Evolutionary conservation across 1,284 basidiomycete species (phyloP), one percentile per base, ranked within the genome.

Genomic region (Pseudozyma thailandica): DNA sequence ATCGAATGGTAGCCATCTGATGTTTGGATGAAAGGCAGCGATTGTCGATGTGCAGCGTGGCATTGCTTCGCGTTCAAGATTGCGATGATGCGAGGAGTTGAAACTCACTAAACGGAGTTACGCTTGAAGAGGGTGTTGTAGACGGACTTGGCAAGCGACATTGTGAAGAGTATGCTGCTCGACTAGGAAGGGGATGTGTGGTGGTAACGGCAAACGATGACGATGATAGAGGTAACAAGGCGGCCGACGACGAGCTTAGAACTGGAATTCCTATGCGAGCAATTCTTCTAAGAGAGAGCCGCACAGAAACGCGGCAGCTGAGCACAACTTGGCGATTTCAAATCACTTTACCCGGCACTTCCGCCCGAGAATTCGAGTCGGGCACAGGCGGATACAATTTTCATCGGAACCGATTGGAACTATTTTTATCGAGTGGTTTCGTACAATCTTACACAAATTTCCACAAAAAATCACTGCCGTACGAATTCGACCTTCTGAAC

Each of bases 81-180:
- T 42, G 37, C 28, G n/a, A 20, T 54, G 37, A 26, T 33, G 18
- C 33, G 35, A 13, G 31, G 31, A 28, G 42, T 41, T 16, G 39
- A 57, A 18, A 78, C 77, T 61, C 57, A 79, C 77, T 74, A 80
- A 66, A 80, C 65, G 21, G 75, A 75, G 70, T 80, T 80, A 54
- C 78, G 62, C 72, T 80, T 80, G 71, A 80, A 80, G 53, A 80
- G 49, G 51, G 71, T 72, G 50, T 72, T 62, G 74, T 80, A 80
- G 59, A 80, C 49, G 27, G 62, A 56, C 46, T 60, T 65, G 48
- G 69, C 54, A 55, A 79, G 45, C 49, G 72, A 68, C 77, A 79
- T 79, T 49, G 54, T 69, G 51, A 56, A 39, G 43, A 38, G 52
- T 53, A 33, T 46, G 48, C 41, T 53, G 25, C 21, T 52, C 16